Evolutionary conservation across 2,329 filamentous ascomycete genomes (phyloP), one percentile per base, ranked within the genome.

Genomic region (Penicillium sp.): DNA sequence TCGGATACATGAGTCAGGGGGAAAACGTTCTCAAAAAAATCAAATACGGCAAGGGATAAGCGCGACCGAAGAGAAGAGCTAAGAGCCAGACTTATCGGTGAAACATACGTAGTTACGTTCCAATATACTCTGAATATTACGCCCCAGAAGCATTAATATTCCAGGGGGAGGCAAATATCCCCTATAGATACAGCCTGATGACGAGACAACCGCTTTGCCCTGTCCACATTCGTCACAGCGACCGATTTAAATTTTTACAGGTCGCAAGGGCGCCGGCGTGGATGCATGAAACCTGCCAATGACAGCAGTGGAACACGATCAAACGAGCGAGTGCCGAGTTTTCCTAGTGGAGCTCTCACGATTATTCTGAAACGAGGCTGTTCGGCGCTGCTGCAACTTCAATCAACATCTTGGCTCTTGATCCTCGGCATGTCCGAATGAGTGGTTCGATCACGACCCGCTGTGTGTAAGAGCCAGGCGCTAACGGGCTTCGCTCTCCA

Each of bases 381-480:
- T 35, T 32, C 35, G 36, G 25, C 22, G 17, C 15, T 17, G 31
- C 27, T 45, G 42, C 23, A 38, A 41, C 42, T 18, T 31, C 18
- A 9, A 22, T 31, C 36, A 29, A 32, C 43, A 40, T 42, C 5
- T 13, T 11, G n/a, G n/a, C n/a, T n/a, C n/a, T 27, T 15, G 23
- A 31, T 34, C 26, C 14, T 31, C 30, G 28, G 28, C 26, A 30
- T 44, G 28, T 28, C 20, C 22, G 32, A 31, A 25, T 7, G 16
- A 37, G 16, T 46, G 42, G 50, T 51, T 47, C 29, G 44, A 18
- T 29, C 20, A 16, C 26, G 35, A 43, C 37, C 46, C 41, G 37
- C 39, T 38, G 27, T 25, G 20, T 33, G n/a, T n/a, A 5, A 22
- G 9, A 22, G 18, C 5, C 18, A 38, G 44, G 44, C 47, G 44